Base-by-base conservation (phyloP, 768 basidiomycete genomes). In the Leccinum truebloodii region DNA sequence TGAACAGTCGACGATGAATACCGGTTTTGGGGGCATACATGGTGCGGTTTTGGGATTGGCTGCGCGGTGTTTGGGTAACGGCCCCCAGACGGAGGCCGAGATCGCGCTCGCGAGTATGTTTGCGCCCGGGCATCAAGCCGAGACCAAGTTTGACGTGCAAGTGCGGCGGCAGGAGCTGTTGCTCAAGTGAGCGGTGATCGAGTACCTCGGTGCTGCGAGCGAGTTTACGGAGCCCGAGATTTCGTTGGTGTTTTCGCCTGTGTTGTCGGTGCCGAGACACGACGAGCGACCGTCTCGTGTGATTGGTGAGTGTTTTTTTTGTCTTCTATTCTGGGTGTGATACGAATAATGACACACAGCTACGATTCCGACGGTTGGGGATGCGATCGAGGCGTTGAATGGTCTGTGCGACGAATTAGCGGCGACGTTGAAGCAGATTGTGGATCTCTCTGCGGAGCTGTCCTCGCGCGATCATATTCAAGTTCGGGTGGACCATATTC, bases 21-120 rank as follows among this genome's bases (percentile, higher is more conserved):
- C 91, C 2, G 90, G 92, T 4, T 96, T 93, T 68, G 95, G 95
- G 3, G 86, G 86, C 0, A 83, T 96, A 52, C 95, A 98, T 68
- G 79, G 85, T 2, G 88, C 92, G 1, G 84, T 95, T 39, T 78
- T 94, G 10, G 79, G 83, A 18, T 78, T 97, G 6, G 86, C 93
- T 0, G 87, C 94, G 26, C 83, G 84, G 63, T 86, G 83, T 67
- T 81, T 95, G 20, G 83, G 85, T 6, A 78, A 77, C 54, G 82
- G 83, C 14, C 89, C 91, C 0, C 81, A 85, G 56, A 87, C 84
- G 4, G 90, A 94, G 50, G 75, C 76, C 2, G 93, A 94, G 69
- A 71, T 83, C 14, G 74, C 79, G 52, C 81, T 85, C 44, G 83
- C 84, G 4, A 79, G 81, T 58, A 73, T 77, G 2, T 77, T 77